Evolutionary conservation across 83 land plant genomes (phyloP), one percentile per base, ranked within the genome.

Genomic region (Thuja plicata): DNA sequence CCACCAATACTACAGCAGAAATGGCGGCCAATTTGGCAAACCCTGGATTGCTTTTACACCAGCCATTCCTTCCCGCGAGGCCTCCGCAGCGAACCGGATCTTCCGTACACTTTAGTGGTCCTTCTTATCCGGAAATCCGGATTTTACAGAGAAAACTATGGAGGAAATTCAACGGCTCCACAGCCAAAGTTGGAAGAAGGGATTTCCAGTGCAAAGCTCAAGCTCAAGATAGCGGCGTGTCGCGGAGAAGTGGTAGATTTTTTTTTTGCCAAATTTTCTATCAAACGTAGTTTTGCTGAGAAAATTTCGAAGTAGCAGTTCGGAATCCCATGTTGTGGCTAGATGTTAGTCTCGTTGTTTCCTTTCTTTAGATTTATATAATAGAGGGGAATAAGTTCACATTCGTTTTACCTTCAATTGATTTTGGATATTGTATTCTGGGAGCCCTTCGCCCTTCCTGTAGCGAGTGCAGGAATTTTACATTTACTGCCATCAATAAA

Each of bases 11-110:
- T 24, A 3, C 84, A 8, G 84, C 32, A 43, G 52, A 81, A 81
- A 81, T 81, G 84, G 84, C 84, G 52, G 73, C 73, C 73, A 81
- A 81, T 43, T 45, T 81, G 84, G 7, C 48, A 81, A 81, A 43
- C 84, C 30, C 84, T n/a, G 45, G 50, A 30, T 43, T 81, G 52
- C 52, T 81, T 81, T 81, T 43, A 81, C 52, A 81, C 30, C 84
- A 81, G 48, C 84, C 84, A 19, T 81, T n/a, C 50, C 84, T 81
- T 45, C 84, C 84, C 13, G 50, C 45, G 32, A 81, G 84, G 84
- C 84, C 3, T n/a, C 11, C 13, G 12, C 73, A 66, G 32, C 73
- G 73, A 27, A 66, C n/a, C 1, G 50, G n/a, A 81, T 11, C 84
- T 43, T 81, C 84, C 17, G 30, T 10, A 11, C 32, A n/a, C 12